Conservation (phyloP, 345 rosid species). For the Bruguiera sexangula region DNA sequence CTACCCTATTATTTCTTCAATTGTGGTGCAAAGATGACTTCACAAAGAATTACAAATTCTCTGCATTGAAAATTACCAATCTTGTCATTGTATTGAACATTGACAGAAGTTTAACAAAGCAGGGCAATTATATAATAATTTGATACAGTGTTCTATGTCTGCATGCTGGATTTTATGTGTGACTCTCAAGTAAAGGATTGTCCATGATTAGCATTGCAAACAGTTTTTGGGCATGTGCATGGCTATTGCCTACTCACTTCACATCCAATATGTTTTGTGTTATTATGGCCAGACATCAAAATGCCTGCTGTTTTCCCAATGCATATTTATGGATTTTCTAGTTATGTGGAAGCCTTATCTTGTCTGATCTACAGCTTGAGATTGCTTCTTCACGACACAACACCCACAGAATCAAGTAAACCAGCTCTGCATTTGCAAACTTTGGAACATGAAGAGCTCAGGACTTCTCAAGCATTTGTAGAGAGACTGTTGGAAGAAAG, state of each 20-base stretch:
- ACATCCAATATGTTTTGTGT: neutral
- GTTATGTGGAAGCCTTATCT: constrained; percentile 11
- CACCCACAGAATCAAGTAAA: constrained; percentile 51
- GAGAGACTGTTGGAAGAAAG: constrained; percentile 78
- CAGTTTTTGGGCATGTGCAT: too few relatives aligned
- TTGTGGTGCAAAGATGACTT: constrained; percentile 1
- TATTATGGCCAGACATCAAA: neutral
- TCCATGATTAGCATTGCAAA: too few relatives aligned
- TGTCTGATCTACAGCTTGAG: constrained; percentile 61
- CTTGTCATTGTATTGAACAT: neutral
- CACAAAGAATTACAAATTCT: neutral
- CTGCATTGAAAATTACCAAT: neutral
- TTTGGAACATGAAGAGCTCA: constrained; percentile 56
- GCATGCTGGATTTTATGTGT: neutral
- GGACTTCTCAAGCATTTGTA: constrained; percentile 53
- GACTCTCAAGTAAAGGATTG: neutral
- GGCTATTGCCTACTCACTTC: too few relatives aligned
- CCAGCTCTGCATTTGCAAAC: constrained; percentile 36
- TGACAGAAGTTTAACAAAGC: too few relatives aligned
- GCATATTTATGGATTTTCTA: neutral
- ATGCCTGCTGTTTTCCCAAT: neutral
- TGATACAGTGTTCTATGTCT: too few relatives aligned
- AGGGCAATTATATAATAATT: too few relatives aligned
- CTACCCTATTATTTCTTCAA: neutral
- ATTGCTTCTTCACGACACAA: constrained; percentile 64